These are phyloP conservation scores for Brassica incana DNA, from an alignment of 345 rosid species.

Conservation along the genomic window DNA sequence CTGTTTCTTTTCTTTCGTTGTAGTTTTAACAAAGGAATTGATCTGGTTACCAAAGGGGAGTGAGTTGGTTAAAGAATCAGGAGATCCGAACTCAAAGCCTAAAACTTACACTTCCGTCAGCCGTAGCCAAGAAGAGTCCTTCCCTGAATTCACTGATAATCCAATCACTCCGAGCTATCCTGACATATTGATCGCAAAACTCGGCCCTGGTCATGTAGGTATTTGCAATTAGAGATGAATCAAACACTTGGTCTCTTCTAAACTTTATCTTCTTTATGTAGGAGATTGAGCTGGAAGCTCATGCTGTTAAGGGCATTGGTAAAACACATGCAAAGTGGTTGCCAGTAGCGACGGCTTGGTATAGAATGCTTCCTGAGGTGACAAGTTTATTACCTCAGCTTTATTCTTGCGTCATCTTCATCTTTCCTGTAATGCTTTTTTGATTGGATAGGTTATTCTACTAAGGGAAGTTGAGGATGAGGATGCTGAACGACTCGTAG, in stretches of 20 bases:
- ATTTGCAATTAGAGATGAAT: too few species aligned
- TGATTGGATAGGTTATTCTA: slow-evolving; percentile 54
- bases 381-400: not conserved
- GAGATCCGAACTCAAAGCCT: slow-evolving; percentile 50
- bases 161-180: slow-evolving; percentile 44
- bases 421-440: not conserved
- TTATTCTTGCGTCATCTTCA: not conserved
- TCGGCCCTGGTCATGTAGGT: slow-evolving; percentile 41
- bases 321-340: slow-evolving; percentile 98
- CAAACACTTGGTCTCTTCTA: too few species aligned
- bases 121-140: slow-evolving; percentile 58
- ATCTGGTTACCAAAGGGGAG: slow-evolving; percentile 90
- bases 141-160: slow-evolving; percentile 57
- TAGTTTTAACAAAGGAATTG: slow-evolving; percentile 72
- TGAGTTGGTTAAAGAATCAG: slow-evolving; percentile 60
- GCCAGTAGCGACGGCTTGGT: slow-evolving; percentile 95
- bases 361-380: slow-evolving; percentile 97
- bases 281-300: slow-evolving; percentile 98
- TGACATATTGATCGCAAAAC: slow-evolving; percentile 63
- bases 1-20: slow-evolving; percentile 1
- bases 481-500: slow-evolving; percentile 62
- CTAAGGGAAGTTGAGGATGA: slow-evolving; percentile 56
- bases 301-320: slow-evolving; percentile 90
- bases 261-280: slow-evolving; percentile 12
- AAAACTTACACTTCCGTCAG: slow-evolving; percentile 73